Conservation (phyloP, 2,329 filamentous ascomycete genomes). For the Penicillium thymicola region DNA sequence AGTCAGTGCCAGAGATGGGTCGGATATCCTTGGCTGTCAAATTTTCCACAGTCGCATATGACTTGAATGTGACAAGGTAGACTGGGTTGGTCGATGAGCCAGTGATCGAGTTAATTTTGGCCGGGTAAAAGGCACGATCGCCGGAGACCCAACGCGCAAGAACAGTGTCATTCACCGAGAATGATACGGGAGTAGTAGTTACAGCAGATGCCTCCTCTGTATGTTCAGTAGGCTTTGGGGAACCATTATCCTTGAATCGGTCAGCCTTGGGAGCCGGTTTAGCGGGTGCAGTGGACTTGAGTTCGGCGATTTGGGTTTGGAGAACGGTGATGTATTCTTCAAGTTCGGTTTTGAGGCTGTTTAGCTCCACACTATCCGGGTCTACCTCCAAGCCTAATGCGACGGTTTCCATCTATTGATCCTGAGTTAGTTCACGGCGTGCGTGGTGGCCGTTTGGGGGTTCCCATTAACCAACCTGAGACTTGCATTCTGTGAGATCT, state of each 20-base stretch:
- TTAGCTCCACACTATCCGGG: slow-evolving; percentile 74
- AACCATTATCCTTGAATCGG: slow-evolving; percentile 69
- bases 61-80: slow-evolving; percentile 93
- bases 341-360: slow-evolving; percentile 74
- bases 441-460: neutral
- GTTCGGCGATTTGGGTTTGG: slow-evolving; percentile 75
- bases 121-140: slow-evolving; percentile 87
- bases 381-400: slow-evolving; percentile 73
- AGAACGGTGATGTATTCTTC: slow-evolving; percentile 75
- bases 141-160: slow-evolving; percentile 87
- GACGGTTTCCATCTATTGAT: slow-evolving; percentile 70
- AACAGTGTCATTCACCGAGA: slow-evolving; percentile 84
- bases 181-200: slow-evolving; percentile 54
- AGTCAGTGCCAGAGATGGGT: slow-evolving; percentile 64
- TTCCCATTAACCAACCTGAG: slow-evolving; percentile 46
- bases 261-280: slow-evolving; percentile 60
- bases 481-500: slow-evolving; percentile 58
- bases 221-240: slow-evolving; percentile 46
- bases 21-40: slow-evolving; percentile 78
- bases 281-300: slow-evolving; percentile 59
- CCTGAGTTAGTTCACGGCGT: slow-evolving; percentile 10
- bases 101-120: slow-evolving; percentile 88
- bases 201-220: slow-evolving; percentile 50
- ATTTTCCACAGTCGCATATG: slow-evolving; percentile 77
- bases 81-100: slow-evolving; percentile 87